phyloP scores from a whole-genome alignment of 2,329 filamentous ascomycete genomes.

The Curvularia hawaiiensis region DNA sequence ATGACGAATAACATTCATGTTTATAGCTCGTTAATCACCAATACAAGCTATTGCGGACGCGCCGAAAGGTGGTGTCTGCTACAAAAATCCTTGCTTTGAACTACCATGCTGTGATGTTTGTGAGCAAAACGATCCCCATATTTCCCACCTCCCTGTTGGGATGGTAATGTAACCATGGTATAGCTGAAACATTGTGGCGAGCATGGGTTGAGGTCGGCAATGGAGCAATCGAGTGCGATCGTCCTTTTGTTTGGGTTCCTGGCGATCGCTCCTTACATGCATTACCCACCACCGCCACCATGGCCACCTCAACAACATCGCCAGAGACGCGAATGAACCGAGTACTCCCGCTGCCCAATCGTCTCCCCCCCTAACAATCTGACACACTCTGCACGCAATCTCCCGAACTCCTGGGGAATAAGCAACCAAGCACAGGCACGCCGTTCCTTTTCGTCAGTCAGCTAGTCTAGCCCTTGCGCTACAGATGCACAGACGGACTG shows the following conservation, averaged over 20 bases:
- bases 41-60: not conserved
- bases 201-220: not conserved
- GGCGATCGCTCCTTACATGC: not conserved
- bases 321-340: not conserved
- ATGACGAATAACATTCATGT: slow-evolving; percentile 2
- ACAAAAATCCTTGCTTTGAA: not conserved
- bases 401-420: not conserved
- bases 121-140: not conserved
- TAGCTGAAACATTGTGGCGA: not conserved
- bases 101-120: not conserved
- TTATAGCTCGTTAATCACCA: slow-evolving; percentile 6
- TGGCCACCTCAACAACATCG: not conserved
- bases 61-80: not conserved
- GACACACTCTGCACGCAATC: too few relatives aligned
- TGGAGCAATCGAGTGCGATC: not conserved
- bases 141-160: not conserved
- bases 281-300: not conserved
- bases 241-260: not conserved
- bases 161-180: not conserved
- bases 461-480: not conserved
- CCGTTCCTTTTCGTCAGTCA: not conserved
- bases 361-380: not conserved
- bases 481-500: too few relatives aligned
- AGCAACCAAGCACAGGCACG: not conserved
- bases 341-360: not conserved